phyloP scores from a whole-genome alignment of 2,329 filamentous ascomycete species.

The Podosphaera fusca region DNA sequence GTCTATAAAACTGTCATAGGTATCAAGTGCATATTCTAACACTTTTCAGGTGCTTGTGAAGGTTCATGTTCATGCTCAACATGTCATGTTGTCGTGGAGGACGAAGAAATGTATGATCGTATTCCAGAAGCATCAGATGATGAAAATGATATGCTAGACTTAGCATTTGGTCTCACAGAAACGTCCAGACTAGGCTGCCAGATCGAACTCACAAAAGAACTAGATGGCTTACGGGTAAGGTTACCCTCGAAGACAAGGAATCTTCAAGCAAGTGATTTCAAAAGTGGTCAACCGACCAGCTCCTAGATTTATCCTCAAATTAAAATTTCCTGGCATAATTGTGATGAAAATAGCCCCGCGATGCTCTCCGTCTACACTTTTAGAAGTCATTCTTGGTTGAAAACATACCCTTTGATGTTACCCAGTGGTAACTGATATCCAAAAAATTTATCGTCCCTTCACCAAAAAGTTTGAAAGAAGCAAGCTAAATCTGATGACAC shows the following conservation, averaged over 20 bases:
- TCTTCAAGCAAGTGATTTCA: slow-evolving; percentile 83
- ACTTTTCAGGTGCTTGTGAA: slow-evolving; percentile 51
- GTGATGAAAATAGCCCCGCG: too few relatives aligned
- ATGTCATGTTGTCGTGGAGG: slow-evolving; percentile 49
- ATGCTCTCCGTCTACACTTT: too few relatives aligned
- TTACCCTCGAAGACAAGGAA: slow-evolving; percentile 90
- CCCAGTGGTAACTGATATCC: too few relatives aligned
- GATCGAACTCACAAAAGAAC: slow-evolving; percentile 71
- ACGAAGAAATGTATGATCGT: slow-evolving; percentile 37
- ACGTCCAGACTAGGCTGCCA: slow-evolving; percentile 27
- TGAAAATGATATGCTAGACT: slow-evolving; percentile 50
- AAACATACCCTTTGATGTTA: too few relatives aligned
- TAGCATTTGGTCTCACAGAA: slow-evolving; percentile 52
- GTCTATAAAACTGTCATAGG: slow-evolving; percentile 5
- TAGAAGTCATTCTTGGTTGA: too few relatives aligned
- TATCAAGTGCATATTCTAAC: not conserved
- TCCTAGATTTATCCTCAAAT: too few relatives aligned
- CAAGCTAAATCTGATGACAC: too few relatives aligned
- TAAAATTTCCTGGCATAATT: too few relatives aligned
- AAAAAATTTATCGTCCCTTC: too few relatives aligned
- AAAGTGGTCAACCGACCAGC: slow-evolving; percentile 9
- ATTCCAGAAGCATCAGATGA: slow-evolving; percentile 38
- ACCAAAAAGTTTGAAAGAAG: too few relatives aligned
- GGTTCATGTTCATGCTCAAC: slow-evolving; percentile 58
- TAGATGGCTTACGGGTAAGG: slow-evolving; percentile 68